phyloP scores from a whole-genome alignment of 2,329 filamentous ascomycete genomes.

The Blastomyces parvus region DNA sequence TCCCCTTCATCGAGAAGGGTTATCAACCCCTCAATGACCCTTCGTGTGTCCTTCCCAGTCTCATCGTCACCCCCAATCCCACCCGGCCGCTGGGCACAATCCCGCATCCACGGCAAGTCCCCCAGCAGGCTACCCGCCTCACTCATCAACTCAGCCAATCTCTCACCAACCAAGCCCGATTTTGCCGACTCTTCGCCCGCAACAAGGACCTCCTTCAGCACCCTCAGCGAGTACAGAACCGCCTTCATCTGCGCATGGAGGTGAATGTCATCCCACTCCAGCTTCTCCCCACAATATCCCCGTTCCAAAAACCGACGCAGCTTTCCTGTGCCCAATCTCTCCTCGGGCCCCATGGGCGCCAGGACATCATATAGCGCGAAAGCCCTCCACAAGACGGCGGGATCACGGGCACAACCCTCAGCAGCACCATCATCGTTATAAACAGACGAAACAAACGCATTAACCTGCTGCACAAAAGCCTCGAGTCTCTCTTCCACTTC shows the following conservation, averaged over 20 bases:
- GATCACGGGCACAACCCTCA: not conserved
- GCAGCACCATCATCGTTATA: constrained; percentile 12
- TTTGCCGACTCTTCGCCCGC: not conserved
- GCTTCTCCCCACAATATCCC: constrained; percentile 24
- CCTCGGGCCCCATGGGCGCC: constrained; percentile 11
- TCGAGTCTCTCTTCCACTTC: constrained; percentile 16
- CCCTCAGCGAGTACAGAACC: constrained; percentile 52
- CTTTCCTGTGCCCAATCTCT: constrained; percentile 15
- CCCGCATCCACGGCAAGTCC: not conserved
- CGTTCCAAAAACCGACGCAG: constrained; percentile 24
- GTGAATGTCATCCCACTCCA: constrained; percentile 53
- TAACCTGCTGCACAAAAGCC: constrained; percentile 20
- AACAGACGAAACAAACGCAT: constrained; percentile 11
- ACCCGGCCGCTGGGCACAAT: not conserved
- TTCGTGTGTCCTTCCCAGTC: not conserved
- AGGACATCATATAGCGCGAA: constrained; percentile 29
- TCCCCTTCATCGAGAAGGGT: not conserved
- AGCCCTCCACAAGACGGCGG: constrained; percentile 24
- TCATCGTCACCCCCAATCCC: not conserved
- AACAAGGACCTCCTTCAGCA: constrained; percentile 42
- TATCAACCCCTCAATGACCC: not conserved
- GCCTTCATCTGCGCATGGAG: constrained; percentile 53
- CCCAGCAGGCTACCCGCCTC: not conserved
- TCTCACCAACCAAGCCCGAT: not conserved
- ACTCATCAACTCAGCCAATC: not conserved